Base-by-base conservation (phyloP, 2,329 filamentous ascomycete genomes). In the Orbilia oligospora region DNA sequence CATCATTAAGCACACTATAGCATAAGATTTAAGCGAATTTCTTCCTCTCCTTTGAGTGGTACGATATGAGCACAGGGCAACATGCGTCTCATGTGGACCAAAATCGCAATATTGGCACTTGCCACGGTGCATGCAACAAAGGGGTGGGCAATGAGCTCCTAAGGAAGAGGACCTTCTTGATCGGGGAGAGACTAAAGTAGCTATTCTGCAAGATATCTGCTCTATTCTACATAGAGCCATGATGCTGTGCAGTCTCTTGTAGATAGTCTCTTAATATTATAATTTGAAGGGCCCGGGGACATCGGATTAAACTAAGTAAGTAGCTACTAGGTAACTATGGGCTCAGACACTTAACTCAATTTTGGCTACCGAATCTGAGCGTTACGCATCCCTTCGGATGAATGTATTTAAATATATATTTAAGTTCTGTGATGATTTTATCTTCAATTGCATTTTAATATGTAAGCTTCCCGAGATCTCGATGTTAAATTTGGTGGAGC, bases 81-180 rank as follows among this genome's bases (percentile, higher is more conserved):
- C 46, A 38, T 30, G 22, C 58, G 72, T 76, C 66, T 70, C 72
- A 76, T 55, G 4, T 63, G 44, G 63, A 36, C 51, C 65, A 22
- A 65, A 70, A 71, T 65, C 18, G 33, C 53, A 58, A 22, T 24
- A 61, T 27, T 61, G 36, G 49, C 48, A 58, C 16, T 61, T 22
- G 48, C 48, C 56, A 53, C 44, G 63, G 24, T 48, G 56, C 55
- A n/a, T n/a, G n/a, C n/a, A n/a, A n/a, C n/a, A n/a, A n/a, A n/a
- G n/a, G n/a, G n/a, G n/a, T n/a, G n/a, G n/a, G n/a, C n/a, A n/a
- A n/a, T n/a, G n/a, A n/a, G n/a, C n/a, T n/a, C n/a, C n/a, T n/a
- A n/a, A n/a, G n/a, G n/a, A n/a, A n/a, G 10, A 61, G 36, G 53
- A 14, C 53, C n/a, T 58, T 58, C 56, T 27, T n/a, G 9, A 61